phyloP scores from a whole-genome alignment of 805 yeast genomes.

The Saccharomycopsis sp. region DNA sequence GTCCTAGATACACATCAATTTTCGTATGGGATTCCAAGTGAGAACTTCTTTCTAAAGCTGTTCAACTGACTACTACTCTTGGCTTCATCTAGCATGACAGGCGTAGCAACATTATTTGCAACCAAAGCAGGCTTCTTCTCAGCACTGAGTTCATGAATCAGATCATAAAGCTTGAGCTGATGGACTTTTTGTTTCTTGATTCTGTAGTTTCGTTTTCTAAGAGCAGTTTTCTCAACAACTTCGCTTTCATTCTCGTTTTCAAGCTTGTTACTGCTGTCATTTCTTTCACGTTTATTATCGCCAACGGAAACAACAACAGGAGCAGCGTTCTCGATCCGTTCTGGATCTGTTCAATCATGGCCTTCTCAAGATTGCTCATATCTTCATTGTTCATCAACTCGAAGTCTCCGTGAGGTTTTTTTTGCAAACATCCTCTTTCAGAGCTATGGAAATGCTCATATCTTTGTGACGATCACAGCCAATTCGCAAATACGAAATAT shows the following conservation, averaged over 20 bases:
- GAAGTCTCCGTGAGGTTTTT: constrained; percentile 10
- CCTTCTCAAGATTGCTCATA: constrained; percentile 11
- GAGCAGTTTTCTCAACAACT: neutral
- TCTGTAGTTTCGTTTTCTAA: constrained; percentile 6
- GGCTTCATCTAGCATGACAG: neutral
- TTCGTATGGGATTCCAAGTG: neutral
- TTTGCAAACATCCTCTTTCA: no score
- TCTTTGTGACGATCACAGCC: no score
- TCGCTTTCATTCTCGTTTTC: neutral
- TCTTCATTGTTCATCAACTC: constrained; percentile 4
- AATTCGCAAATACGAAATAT: no score
- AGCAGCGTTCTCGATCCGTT: constrained; percentile 10
- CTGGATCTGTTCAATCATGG: constrained; percentile 5
- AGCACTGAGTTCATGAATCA: constrained; percentile 23
- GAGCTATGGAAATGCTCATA: no score
- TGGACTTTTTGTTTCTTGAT: neutral
- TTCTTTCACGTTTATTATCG: neutral
- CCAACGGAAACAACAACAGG: neutral
- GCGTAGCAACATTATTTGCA: constrained; percentile 23
- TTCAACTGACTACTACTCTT: neutral
- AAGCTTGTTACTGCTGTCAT: neutral
- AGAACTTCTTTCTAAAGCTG: neutral
- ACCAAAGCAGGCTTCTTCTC: constrained; percentile 24
- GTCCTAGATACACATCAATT: no score
- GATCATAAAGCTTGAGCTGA: neutral